Percentiles rank a stretch among this genome's conserved stretches.
These are phyloP conservation scores for Prunus mira DNA, from an alignment of 306 rosid species.

Conservation along the genomic window DNA sequence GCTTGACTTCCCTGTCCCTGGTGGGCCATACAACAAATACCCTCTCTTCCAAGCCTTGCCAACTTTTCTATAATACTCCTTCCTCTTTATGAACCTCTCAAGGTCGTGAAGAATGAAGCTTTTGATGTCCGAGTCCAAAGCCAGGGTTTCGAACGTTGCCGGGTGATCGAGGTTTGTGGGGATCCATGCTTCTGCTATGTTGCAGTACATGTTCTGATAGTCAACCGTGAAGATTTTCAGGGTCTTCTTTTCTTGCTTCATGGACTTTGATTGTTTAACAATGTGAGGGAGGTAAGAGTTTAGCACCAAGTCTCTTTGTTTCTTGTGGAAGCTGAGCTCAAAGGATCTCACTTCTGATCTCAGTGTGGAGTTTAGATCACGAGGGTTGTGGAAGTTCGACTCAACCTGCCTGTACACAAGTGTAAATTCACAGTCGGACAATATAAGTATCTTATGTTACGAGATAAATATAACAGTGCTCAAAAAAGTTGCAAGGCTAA, in stretches of 20 bases:
- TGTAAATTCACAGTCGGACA: not conserved
- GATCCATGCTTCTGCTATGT: conserved; percentile 36
- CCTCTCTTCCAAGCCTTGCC: conserved; percentile 93
- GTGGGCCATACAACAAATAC: conserved; percentile 72
- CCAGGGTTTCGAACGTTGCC: conserved; percentile 59
- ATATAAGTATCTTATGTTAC: too few species aligned
- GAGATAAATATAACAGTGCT: too few species aligned
- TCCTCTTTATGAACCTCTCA: conserved; percentile 51
- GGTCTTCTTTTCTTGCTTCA: conserved; percentile 47
- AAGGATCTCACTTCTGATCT: conserved; percentile 52
- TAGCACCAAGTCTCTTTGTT: conserved; percentile 49
- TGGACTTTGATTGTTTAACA: conserved; percentile 31
- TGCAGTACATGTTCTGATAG: conserved; percentile 21
- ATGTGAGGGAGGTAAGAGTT: conserved; percentile 49
- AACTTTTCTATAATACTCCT: conserved; percentile 51
- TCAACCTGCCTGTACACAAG: conserved; percentile 12
- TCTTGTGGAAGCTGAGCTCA: conserved; percentile 55
- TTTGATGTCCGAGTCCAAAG: conserved; percentile 46
- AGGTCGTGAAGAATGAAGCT: conserved; percentile 49
- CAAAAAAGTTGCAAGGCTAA: too few species aligned
- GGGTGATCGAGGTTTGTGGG: conserved; percentile 63
- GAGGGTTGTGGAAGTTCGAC: conserved; percentile 20
- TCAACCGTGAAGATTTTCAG: conserved; percentile 53
- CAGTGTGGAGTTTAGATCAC: conserved; percentile 30
- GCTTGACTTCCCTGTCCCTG: conserved; percentile 86